These are phyloP conservation scores for Trichoderma koningiopsis DNA, from an alignment of 2,329 filamentous ascomycete genomes.

Conservation along the genomic window DNA sequence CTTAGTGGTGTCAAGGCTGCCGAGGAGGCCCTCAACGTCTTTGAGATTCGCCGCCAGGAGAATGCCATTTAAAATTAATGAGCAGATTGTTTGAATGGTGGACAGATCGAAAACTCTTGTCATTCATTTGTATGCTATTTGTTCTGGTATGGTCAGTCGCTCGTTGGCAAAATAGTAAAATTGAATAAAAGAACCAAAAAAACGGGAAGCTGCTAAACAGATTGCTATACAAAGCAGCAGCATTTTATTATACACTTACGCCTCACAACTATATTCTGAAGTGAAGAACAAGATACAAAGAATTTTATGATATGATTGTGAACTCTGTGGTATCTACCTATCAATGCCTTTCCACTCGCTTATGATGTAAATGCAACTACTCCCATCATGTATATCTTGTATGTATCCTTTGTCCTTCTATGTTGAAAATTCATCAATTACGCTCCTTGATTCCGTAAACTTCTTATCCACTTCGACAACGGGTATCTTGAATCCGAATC, in stretches of 20 bases:
- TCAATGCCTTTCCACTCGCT: neutral
- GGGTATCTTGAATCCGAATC: slow-evolving; percentile 38
- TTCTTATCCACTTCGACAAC: slow-evolving; percentile 35
- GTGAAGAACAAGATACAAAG: neutral
- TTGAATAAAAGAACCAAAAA: neutral
- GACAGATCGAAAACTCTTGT: neutral
- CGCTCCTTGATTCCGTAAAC: slow-evolving; percentile 51
- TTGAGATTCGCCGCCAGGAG: slow-evolving; percentile 75
- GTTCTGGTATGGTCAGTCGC: slow-evolving; percentile 9
- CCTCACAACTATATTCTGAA: neutral
- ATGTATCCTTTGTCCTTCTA: slow-evolving; percentile 3
- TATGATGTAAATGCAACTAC: neutral
- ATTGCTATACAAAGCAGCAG: slow-evolving; percentile 22
- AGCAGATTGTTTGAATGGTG: neutral
- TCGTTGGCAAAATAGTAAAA: slow-evolving; percentile 25
- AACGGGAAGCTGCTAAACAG: slow-evolving; percentile 15
- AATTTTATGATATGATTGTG: too few species aligned
- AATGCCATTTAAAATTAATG: slow-evolving; percentile 54
- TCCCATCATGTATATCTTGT: neutral
- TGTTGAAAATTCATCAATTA: slow-evolving; percentile 41
- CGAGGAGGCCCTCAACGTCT: slow-evolving; percentile 78
- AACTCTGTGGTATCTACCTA: neutral
- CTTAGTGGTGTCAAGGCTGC: slow-evolving; percentile 87
- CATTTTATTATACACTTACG: neutral
- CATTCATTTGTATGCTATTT: slow-evolving; percentile 17